Percentiles rank a stretch among this genome's conserved stretches.
Evolutionary conservation across 2,329 filamentous ascomycete genomes (phyloP).

Genomic region (Alternaria rosae): DNA sequence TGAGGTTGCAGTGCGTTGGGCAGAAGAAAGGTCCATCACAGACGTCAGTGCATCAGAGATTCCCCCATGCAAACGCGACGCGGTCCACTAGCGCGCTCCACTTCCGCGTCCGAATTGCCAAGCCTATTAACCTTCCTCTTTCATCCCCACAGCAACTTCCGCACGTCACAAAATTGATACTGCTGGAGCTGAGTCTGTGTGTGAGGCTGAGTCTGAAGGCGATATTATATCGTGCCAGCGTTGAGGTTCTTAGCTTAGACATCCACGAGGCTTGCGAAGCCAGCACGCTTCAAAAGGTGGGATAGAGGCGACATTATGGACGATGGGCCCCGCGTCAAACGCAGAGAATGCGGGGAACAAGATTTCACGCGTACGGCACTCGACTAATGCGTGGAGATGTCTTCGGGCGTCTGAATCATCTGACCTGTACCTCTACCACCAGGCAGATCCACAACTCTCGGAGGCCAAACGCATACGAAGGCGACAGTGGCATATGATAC

Average conservation of each 20-base stretch:
- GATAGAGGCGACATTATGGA: no score
- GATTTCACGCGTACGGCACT: no score
- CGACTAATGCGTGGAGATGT: no score
- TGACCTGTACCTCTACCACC: neutral
- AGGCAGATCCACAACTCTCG: conserved; percentile 2
- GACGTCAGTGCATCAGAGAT: conserved; percentile 33
- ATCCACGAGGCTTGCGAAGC: neutral
- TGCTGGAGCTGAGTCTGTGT: neutral
- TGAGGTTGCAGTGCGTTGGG: conserved; percentile 11
- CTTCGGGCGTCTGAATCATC: no score
- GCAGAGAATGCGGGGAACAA: no score
- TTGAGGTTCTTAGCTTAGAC: neutral
- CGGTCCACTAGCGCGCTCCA: conserved; percentile 32
- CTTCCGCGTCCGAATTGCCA: conserved; percentile 24
- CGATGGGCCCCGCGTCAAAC: no score
- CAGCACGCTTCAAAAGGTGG: neutral
- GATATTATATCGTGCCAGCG: no score
- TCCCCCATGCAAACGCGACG: conserved; percentile 33
- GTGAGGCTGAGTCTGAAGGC: neutral
- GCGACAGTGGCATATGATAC: conserved; percentile 35
- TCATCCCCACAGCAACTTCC: conserved; percentile 11
- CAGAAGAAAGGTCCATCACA: conserved; percentile 16
- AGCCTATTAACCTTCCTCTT: conserved; percentile 31
- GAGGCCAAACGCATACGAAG: conserved; percentile 12
- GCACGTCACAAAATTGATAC: neutral